Conservation (phyloP, 2,329 filamentous ascomycete species). For the Seiridium cupressi region DNA sequence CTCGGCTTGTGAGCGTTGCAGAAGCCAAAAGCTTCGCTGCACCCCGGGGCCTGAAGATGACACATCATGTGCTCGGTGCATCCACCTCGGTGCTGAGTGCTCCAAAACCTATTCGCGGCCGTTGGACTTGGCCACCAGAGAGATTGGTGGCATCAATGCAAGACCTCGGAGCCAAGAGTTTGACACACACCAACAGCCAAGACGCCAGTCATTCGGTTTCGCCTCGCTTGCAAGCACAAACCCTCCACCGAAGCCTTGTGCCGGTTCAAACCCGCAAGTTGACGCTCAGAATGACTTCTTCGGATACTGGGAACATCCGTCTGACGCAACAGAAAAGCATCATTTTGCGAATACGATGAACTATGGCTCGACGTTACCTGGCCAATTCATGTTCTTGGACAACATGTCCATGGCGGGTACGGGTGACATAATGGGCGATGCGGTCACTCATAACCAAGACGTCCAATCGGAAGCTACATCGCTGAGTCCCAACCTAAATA, state of each 20-base stretch:
- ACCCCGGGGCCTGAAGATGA: background rate
- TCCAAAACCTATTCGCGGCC: background rate
- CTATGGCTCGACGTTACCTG: background rate
- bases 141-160: background rate
- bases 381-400: background rate
- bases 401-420: background rate
- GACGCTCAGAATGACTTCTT: background rate
- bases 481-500: background rate
- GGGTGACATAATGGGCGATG: background rate
- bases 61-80: background rate
- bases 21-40: background rate
- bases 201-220: background rate
- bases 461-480: background rate
- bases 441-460: background rate
- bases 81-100: background rate
- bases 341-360: background rate
- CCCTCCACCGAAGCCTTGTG: background rate
- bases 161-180: background rate
- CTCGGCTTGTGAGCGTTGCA: background rate
- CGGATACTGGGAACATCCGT: too few species aligned
- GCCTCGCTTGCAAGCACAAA: background rate
- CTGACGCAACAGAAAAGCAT: background rate
- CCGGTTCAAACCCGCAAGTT: background rate
- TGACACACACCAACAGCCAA: background rate
- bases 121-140: background rate